phyloP scores from a whole-genome alignment of 1,284 basidiomycete species.

The Coriolopsis trogii region DNA sequence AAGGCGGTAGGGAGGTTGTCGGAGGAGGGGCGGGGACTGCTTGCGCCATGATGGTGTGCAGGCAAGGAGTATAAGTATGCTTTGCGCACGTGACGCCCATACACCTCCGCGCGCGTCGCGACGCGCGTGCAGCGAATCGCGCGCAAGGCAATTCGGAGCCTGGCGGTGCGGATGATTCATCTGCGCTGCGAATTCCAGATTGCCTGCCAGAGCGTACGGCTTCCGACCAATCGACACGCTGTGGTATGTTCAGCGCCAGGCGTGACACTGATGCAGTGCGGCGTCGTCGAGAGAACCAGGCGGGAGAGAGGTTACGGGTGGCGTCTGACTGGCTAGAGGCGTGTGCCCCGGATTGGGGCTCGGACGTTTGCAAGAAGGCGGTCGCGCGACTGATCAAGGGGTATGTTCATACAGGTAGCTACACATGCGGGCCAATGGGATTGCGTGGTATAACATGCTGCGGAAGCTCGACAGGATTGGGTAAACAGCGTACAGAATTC shows the following conservation, averaged over 20 bases:
- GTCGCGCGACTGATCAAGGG: conserved; percentile 15
- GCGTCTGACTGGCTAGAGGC: conserved; percentile 20
- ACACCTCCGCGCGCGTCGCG: conserved; percentile 3
- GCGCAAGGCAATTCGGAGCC: conserved; percentile 8
- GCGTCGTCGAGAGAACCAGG: not conserved
- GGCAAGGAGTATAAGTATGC: conserved; percentile 20
- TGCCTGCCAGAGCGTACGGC: not conserved
- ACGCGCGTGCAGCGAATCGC: conserved; percentile 19
- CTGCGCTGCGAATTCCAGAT: conserved; percentile 23
- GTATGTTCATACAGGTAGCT: conserved; percentile 19
- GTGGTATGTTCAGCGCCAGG: conserved; percentile 14
- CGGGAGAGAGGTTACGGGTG: conserved; percentile 4
- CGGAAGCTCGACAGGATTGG: conserved; percentile 12
- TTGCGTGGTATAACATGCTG: conserved; percentile 21
- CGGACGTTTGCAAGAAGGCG: too few relatives aligned
- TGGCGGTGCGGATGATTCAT: conserved; percentile 21
- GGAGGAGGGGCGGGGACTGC: conserved; percentile 3
- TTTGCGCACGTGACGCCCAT: conserved; percentile 21
- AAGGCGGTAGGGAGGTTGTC: not conserved
- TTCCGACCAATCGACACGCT: conserved; percentile 14
- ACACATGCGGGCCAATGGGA: conserved; percentile 20
- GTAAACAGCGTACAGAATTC: too few relatives aligned
- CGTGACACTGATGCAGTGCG: conserved; percentile 3
- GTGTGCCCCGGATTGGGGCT: not conserved
- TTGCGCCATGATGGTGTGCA: conserved; percentile 25